Percentiles rank a stretch among this genome's conserved stretches.
phyloP scores from a whole-genome alignment of 495 filamentous ascomycete genomes.

The Aspergillus bertholletiae region DNA sequence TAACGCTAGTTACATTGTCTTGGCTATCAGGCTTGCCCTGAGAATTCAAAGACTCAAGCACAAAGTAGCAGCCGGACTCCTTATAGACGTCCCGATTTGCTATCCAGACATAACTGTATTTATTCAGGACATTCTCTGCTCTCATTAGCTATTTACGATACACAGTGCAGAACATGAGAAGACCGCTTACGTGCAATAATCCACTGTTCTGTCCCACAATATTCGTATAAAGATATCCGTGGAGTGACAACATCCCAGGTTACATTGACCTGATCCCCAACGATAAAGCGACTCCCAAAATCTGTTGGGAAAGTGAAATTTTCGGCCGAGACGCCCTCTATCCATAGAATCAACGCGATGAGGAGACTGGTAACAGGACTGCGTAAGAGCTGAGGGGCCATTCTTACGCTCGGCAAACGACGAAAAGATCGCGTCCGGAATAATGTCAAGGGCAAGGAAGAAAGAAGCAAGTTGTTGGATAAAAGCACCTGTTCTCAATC shows the following conservation, averaged over 20 bases:
- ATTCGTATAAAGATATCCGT: constrained; percentile 7
- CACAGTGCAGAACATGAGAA: not conserved
- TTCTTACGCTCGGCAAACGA: no score
- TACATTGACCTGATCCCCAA: constrained; percentile 10
- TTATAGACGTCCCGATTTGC: constrained; percentile 12
- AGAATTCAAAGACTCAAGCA: constrained; percentile 4
- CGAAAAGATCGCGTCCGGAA: no score
- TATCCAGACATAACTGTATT: constrained; percentile 13
- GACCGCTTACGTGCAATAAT: not conserved
- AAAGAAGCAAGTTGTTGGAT: no score
- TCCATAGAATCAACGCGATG: not conserved
- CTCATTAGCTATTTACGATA: not conserved
- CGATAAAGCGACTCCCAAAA: constrained; percentile 1
- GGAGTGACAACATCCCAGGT: constrained; percentile 11
- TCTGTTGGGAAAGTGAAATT: constrained; percentile 9
- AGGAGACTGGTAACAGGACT: not conserved
- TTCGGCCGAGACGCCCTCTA: not conserved
- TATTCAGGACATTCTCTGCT: constrained; percentile 10
- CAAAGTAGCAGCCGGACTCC: constrained; percentile 14
- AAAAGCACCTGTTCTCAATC: no score
- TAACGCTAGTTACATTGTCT: constrained; percentile 7
- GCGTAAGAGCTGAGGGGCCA: not conserved
- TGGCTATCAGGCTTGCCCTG: constrained; percentile 1
- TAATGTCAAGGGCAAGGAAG: no score
- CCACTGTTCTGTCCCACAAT: not conserved